Conservation (phyloP, 2,329 filamentous ascomycete genomes). For the Geoglossum cookeanum region DNA sequence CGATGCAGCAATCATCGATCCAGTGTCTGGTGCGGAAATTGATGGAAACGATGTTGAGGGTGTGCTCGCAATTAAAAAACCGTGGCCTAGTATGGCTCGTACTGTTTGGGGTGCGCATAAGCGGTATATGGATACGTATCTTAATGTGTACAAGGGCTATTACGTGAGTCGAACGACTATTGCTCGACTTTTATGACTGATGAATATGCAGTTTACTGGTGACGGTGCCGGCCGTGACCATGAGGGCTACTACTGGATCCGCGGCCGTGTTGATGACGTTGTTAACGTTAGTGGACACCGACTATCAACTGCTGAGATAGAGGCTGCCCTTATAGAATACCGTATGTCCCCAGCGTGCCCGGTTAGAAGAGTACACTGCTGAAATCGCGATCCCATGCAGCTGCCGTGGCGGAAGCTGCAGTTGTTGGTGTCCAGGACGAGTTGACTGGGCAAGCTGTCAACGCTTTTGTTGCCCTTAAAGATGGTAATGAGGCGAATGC, state of each 20-base stretch:
- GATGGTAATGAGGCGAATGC: slow-evolving; percentile 59
- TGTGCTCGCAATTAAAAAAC: slow-evolving; percentile 88
- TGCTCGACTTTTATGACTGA: slow-evolving; percentile 12
- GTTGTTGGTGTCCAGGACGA: slow-evolving; percentile 89
- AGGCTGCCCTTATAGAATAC: slow-evolving; percentile 90
- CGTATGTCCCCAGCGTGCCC: slow-evolving; percentile 21
- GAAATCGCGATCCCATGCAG: slow-evolving; percentile 14
- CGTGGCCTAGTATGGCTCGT: slow-evolving; percentile 96
- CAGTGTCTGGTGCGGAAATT: slow-evolving; percentile 83
- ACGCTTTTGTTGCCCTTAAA: slow-evolving; percentile 89
- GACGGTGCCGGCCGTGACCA: slow-evolving; percentile 92
- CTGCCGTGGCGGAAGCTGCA: slow-evolving; percentile 76
- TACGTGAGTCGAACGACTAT: slow-evolving; percentile 45
- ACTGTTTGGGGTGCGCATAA: slow-evolving; percentile 97
- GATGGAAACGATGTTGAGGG: slow-evolving; percentile 93
- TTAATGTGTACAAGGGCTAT: slow-evolving; percentile 95
- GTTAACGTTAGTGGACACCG: slow-evolving; percentile 96
- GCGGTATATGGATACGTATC: slow-evolving; percentile 95
- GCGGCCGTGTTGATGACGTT: slow-evolving; percentile 92
- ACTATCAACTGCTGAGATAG: slow-evolving; percentile 92
- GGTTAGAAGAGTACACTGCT: background rate
- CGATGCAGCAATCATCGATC: slow-evolving; percentile 93
- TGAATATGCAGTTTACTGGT: slow-evolving; percentile 56
- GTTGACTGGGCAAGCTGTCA: slow-evolving; percentile 90
- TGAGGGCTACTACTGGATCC: slow-evolving; percentile 99